Base-by-base conservation (phyloP, 2,329 filamentous ascomycete genomes). In the Trichoderma gracile region DNA sequence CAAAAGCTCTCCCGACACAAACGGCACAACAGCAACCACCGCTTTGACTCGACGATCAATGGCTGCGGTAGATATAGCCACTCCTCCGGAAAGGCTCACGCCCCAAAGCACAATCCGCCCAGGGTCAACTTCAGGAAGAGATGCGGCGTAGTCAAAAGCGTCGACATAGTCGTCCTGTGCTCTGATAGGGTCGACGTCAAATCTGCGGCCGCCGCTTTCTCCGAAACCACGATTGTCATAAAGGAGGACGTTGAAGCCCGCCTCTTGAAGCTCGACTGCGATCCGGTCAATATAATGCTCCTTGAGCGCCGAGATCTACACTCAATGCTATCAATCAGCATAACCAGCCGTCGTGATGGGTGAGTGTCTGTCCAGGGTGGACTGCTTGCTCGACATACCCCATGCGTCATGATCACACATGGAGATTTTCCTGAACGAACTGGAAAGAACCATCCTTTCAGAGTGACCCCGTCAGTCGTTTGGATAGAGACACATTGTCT, bases 141-240 rank as follows among this genome's bases (percentile, higher is more conserved):
- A 64, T 5, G 15, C 52, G 10, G 57, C 68, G 33, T 66, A 68
- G 63, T 66, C 64, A 40, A 68, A 68, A 8, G 66, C 67, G 27
- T 68, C 68, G 38, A 60, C 46, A n/a, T 68, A 68, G 45, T 64
- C 62, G 4, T 69, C 67, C 33, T 67, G 64, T 30, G 52, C 52
- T 23, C 30, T 63, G 25, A 53, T 27, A 23, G 67, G 67, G 27
- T 69, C 64, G 25, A 65, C 57, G 38, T 68, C 64, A 19, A 55
- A 42, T 25, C 67, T 64, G 30, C 57, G 67, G 8, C 63, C 60
- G 12, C 67, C 68, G 23, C 68, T 69, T 19, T 68, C 67, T 23
- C 68, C 68, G 40, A 54, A 65, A 42, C 56, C 55, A 14, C 68
- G 67, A 49, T 69, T 67, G 42, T 69, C 68, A 30, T 68, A 69